Conservation (phyloP, 768 basidiomycete genomes). For the Rhodocollybia butyracea region DNA sequence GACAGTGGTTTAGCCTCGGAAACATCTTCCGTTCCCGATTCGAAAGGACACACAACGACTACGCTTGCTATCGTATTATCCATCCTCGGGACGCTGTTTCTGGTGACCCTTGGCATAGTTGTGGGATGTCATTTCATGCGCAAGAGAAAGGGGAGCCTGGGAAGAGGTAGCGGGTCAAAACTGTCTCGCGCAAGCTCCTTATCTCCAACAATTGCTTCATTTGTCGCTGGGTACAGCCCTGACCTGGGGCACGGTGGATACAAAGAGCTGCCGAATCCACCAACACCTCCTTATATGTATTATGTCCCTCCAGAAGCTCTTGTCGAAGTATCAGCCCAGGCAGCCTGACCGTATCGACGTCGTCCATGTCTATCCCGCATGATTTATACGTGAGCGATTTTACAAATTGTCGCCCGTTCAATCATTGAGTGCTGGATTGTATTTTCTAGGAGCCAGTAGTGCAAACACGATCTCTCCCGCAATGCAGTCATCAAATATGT, state of each 20-base stretch:
- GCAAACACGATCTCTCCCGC: neutral
- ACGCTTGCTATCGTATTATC: neutral
- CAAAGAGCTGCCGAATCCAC: neutral
- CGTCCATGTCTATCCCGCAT: neutral
- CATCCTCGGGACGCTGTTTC: neutral
- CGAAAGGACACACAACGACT: no score
- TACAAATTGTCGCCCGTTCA: no score
- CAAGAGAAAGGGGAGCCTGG: no score
- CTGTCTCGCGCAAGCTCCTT: neutral
- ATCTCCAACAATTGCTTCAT: neutral
- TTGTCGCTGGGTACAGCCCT: neutral
- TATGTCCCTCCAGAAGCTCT: neutral
- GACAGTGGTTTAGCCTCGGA: no score
- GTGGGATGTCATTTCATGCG: neutral
- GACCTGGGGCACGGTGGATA: neutral
- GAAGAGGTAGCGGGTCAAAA: neutral
- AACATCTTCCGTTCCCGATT: no score
- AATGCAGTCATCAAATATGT: neutral
- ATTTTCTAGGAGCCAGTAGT: neutral
- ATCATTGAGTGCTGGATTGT: no score
- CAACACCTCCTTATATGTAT: slow-evolving; percentile 1
- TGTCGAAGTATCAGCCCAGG: neutral
- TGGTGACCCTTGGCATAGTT: neutral
- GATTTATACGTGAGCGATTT: neutral
- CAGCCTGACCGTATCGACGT: neutral